Conservation (phyloP, 345 rosid species). For the Mangifera indica region DNA sequence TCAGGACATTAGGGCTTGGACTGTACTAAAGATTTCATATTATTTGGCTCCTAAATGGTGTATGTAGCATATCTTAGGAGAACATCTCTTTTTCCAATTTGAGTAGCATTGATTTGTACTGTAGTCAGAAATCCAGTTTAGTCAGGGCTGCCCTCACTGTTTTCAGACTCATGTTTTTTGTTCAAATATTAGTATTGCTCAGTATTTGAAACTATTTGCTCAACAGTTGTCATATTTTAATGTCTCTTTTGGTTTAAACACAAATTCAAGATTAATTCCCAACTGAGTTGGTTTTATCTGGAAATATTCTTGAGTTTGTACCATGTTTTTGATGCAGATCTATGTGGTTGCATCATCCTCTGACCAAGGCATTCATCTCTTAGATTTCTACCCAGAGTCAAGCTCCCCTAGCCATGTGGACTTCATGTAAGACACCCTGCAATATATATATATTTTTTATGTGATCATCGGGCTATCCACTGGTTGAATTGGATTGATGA, state of each 20-base stretch:
- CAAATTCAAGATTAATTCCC: background rate
- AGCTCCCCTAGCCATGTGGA: conserved; percentile 89
- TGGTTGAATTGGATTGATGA: background rate
- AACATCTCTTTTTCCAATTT: background rate
- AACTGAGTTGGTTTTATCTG: background rate
- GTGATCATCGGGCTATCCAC: background rate
- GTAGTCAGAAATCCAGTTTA: background rate
- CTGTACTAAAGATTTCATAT: background rate
- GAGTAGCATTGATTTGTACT: background rate
- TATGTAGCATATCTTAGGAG: background rate
- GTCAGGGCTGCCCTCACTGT: background rate
- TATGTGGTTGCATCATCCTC: conserved; percentile 76
- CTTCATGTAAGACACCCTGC: conserved; percentile 42
- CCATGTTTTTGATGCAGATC: conserved; percentile 44
- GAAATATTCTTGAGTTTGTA: background rate
- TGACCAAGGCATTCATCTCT: conserved; percentile 74
- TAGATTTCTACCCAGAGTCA: conserved; percentile 81
- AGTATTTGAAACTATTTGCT: background rate
- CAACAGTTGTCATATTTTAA: background rate
- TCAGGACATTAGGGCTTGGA: too few relatives aligned
- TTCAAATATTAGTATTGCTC: background rate
- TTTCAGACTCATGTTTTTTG: background rate
- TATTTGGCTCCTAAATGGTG: background rate
- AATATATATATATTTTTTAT: background rate
- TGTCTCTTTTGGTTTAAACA: background rate